Percentiles rank a stretch among this genome's conserved stretches.
Evolutionary conservation across 2,329 filamentous ascomycete genomes (phyloP).

Genomic region (Xylariaceae sp.): DNA sequence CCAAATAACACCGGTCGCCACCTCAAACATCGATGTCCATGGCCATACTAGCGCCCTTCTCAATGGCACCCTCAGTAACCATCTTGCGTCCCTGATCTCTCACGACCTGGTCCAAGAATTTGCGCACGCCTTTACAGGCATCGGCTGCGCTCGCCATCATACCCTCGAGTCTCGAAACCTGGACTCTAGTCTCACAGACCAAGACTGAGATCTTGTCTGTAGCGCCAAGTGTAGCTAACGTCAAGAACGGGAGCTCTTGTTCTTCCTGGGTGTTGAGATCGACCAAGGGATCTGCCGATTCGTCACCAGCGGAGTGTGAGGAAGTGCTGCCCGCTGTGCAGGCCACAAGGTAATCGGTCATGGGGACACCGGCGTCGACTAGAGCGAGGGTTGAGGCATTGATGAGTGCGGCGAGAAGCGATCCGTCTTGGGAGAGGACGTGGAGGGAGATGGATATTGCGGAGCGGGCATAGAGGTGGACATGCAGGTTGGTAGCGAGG

Average conservation of each 20-base stretch:
- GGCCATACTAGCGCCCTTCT: slow-evolving; percentile 44
- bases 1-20: background rate
- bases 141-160: slow-evolving; percentile 93
- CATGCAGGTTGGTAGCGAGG: slow-evolving; percentile 74
- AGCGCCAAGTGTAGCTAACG: slow-evolving; percentile 73
- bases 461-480: slow-evolving; percentile 83
- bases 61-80: slow-evolving; percentile 52
- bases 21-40: slow-evolving; percentile 46
- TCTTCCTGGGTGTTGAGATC: slow-evolving; percentile 79
- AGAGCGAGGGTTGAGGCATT: slow-evolving; percentile 90
- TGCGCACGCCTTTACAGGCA: slow-evolving; percentile 80
- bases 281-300: slow-evolving; percentile 69
- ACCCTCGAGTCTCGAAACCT: slow-evolving; percentile 75
- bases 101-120: slow-evolving; percentile 77
- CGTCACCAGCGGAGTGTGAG: slow-evolving; percentile 60
- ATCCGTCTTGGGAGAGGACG: slow-evolving; percentile 85
- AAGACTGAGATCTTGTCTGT: slow-evolving; percentile 74
- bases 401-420: slow-evolving; percentile 80
- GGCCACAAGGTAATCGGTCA: slow-evolving; percentile 85
- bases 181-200: slow-evolving; percentile 84
- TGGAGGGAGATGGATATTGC: slow-evolving; percentile 81
- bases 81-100: slow-evolving; percentile 65
- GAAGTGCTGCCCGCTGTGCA: slow-evolving; percentile 82
- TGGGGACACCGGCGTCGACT: slow-evolving; percentile 91
- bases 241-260: slow-evolving; percentile 83